Evolutionary conservation across 768 basidiomycete genomes (phyloP).

Genomic region (Leucosporidium creatinivorum): DNA sequence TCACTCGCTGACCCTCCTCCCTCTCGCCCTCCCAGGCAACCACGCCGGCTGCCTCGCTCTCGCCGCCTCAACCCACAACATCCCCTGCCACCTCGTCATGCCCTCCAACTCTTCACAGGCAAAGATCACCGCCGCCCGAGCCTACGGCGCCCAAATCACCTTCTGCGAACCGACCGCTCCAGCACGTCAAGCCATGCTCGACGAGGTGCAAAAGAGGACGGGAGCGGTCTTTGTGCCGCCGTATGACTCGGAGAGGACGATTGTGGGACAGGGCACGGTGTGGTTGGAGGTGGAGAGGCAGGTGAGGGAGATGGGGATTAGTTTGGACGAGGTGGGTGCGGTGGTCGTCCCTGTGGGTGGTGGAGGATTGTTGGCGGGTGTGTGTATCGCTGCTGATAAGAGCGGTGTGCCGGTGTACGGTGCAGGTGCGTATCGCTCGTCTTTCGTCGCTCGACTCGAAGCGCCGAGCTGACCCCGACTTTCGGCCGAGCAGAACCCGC

Average conservation of each 20-base stretch:
- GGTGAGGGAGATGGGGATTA: not conserved
- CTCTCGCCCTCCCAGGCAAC: slow-evolving; percentile 27
- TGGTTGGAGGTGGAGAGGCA: slow-evolving; percentile 37
- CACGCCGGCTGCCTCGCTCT: slow-evolving; percentile 39
- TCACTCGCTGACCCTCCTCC: not conserved
- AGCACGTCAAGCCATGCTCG: slow-evolving; percentile 34
- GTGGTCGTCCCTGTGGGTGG: slow-evolving; percentile 36
- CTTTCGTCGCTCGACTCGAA: slow-evolving; percentile 11
- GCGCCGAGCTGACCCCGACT: slow-evolving; percentile 14
- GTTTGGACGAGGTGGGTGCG: slow-evolving; percentile 11
- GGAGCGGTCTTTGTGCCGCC: slow-evolving; percentile 36
- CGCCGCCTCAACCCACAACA: slow-evolving; percentile 29
- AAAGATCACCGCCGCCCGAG: slow-evolving; percentile 37
- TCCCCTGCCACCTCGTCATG: slow-evolving; percentile 39
- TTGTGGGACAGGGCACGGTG: slow-evolving; percentile 38
- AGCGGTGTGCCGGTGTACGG: slow-evolving; percentile 3
- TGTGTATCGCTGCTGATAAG: slow-evolving; percentile 7
- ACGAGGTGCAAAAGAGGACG: slow-evolving; percentile 30
- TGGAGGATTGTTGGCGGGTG: slow-evolving; percentile 36
- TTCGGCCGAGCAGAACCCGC: slow-evolving; percentile 33
- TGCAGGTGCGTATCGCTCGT: slow-evolving; percentile 21
- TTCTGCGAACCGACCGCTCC: slow-evolving; percentile 35
- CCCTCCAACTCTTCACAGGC: slow-evolving; percentile 36
- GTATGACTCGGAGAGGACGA: slow-evolving; percentile 38
- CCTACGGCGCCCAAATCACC: slow-evolving; percentile 32